These are phyloP conservation scores for Plenodomus tracheiphilus DNA, from an alignment of 2,329 filamentous ascomycete genomes.

Conservation along the genomic window DNA sequence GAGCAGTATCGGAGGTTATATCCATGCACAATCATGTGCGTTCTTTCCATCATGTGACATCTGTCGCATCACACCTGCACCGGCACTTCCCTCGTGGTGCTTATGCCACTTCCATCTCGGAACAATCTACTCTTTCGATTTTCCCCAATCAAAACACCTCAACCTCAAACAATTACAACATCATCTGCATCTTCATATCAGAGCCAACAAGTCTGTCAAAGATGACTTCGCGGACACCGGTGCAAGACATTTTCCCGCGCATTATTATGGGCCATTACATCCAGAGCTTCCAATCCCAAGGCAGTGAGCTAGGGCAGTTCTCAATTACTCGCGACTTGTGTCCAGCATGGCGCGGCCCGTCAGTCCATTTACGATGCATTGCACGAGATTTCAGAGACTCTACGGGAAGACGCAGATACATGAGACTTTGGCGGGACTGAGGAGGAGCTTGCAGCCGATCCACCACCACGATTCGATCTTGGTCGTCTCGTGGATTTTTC, in stretches of 20 bases:
- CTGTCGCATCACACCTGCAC: no score
- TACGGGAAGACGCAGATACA: background rate
- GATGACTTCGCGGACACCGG: background rate
- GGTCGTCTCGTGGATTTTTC: background rate
- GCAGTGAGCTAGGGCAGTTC: background rate
- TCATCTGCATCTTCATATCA: no score
- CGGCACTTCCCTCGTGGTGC: no score
- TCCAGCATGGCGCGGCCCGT: background rate
- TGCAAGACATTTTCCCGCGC: background rate
- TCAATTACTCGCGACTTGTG: background rate
- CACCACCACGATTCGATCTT: background rate
- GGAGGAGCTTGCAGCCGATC: background rate
- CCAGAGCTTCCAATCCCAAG: background rate
- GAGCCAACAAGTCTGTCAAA: background rate
- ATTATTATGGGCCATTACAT: background rate
- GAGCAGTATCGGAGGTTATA: no score
- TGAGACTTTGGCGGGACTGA: background rate
- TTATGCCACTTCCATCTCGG: no score
- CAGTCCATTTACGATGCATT: background rate
- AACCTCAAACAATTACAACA: no score
- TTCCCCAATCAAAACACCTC: no score
- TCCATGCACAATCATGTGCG: no score
- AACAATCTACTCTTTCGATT: no score
- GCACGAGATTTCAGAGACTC: background rate
- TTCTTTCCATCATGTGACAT: no score